phyloP scores from a whole-genome alignment of 202 grass and related monocot species.

The Eragrostis tef region DNA sequence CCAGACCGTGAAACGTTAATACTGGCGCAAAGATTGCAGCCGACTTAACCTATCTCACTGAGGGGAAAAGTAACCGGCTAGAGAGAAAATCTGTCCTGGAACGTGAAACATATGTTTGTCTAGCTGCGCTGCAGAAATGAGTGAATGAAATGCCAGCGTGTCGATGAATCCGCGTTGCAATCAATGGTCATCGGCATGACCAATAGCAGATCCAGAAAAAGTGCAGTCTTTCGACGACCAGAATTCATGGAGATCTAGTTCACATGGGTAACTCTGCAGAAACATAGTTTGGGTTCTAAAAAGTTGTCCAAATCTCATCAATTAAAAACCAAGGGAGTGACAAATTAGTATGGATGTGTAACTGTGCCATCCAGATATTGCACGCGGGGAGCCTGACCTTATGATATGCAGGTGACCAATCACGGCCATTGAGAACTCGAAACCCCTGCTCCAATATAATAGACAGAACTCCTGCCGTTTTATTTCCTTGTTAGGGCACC shows the following conservation, averaged over 20 bases:
- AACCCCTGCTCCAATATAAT: not conserved
- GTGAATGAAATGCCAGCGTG: not conserved
- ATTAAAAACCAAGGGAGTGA: no score
- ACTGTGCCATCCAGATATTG: no score
- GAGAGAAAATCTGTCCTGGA: not conserved
- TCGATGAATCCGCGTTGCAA: not conserved
- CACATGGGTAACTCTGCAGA: not conserved
- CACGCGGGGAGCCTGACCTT: no score
- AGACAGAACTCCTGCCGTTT: not conserved
- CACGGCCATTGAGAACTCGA: not conserved
- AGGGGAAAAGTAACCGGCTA: not conserved
- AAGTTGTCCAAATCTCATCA: no score
- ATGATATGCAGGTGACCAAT: no score
- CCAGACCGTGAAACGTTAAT: not conserved
- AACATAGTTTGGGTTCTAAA: not conserved
- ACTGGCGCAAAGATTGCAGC: constrained; percentile 8
- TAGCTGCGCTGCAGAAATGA: not conserved
- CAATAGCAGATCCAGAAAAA: not conserved
- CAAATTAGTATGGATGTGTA: no score
- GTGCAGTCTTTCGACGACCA: not conserved
- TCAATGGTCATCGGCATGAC: not conserved
- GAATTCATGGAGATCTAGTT: not conserved
- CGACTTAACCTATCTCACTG: not conserved
- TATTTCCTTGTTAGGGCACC: not conserved
- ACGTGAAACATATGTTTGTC: not conserved